Evolutionary conservation across 768 basidiomycete species (phyloP), one percentile per base, ranked within the genome.

Genomic region (Leccinum pellstonianum): DNA sequence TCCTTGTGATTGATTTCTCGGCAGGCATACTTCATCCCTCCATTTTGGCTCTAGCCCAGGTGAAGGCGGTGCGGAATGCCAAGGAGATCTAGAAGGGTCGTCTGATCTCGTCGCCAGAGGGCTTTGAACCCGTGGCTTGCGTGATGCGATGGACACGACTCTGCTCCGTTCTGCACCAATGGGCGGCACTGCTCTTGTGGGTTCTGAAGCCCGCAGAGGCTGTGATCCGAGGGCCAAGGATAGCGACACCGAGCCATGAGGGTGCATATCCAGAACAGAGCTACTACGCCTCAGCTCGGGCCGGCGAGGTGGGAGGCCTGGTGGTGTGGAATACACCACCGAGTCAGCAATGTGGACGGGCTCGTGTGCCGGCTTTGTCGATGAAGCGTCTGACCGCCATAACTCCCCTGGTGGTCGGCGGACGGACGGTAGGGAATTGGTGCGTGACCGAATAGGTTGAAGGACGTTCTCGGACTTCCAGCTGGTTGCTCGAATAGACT

Each of bases 151-250:
- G 12, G 70, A 62, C 21, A 68, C 47, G 3, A 65, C 68, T 9
- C 67, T 49, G 33, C 60, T 67, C n/a, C 73, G 66, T 60, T 73
- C 72, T 35, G 72, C 70, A 35, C 72, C 72, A 58, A 71, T 75
- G 25, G 72, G 72, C 2, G 59, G 54, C 11, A 71, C 63, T 27
- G 55, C 46, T 27, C 63, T 75, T 38, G 61, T 60, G 12, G 46
- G 64, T 19, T 72, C 66, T 3, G 66, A 60, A 27, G 63, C 63
- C 52, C 48, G 47, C 11, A 72, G 21, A 52, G 70, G 68, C 55
- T 67, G 70, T 60, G 68, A 73, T 35, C 66, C 73, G 8, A 63
- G 58, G 25, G 72, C 68, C 54, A 70, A 50, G 7, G 66, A 67
- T 5, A 61, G 55, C 1, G 71, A 73, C 3, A 61, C 25, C 15